Conservation (phyloP, 257 asterid genomes). For the Jacaranda copaia region DNA sequence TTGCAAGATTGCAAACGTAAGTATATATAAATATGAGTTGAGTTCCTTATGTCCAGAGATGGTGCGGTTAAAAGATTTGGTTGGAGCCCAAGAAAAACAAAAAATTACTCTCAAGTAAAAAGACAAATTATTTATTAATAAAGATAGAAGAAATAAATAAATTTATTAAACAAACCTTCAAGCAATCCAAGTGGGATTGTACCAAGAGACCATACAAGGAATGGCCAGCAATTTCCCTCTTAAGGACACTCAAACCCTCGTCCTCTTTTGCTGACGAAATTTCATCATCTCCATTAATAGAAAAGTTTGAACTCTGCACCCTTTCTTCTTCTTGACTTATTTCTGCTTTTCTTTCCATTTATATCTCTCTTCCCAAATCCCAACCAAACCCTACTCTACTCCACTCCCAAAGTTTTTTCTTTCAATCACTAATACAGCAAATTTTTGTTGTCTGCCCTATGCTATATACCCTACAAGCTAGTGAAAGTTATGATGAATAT, state of each 20-base stretch:
- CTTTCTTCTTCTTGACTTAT: constrained; percentile 11
- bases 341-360: constrained; percentile 43
- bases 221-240: constrained; percentile 51
- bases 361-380: constrained; percentile 7
- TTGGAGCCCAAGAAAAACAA: not conserved
- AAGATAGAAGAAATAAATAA: not conserved
- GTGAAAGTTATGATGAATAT: not conserved
- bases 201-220: constrained; percentile 44
- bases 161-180: constrained; percentile 44
- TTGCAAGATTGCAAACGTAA: too few relatives aligned
- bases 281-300: constrained; percentile 34
- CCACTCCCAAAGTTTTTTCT: not conserved
- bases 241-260: constrained; percentile 30
- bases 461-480: not conserved
- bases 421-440: not conserved
- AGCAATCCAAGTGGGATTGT: constrained; percentile 53
- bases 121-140: not conserved
- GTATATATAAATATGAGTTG: too few relatives aligned
- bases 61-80: not conserved
- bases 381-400: constrained; percentile 14
- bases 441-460: not conserved
- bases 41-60: too few relatives aligned
- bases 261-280: constrained; percentile 1
- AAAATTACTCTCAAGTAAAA: not conserved
- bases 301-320: constrained; percentile 22